phyloP scores from a whole-genome alignment of 2,329 filamentous ascomycete genomes.

The Hypoxylon sp. region DNA sequence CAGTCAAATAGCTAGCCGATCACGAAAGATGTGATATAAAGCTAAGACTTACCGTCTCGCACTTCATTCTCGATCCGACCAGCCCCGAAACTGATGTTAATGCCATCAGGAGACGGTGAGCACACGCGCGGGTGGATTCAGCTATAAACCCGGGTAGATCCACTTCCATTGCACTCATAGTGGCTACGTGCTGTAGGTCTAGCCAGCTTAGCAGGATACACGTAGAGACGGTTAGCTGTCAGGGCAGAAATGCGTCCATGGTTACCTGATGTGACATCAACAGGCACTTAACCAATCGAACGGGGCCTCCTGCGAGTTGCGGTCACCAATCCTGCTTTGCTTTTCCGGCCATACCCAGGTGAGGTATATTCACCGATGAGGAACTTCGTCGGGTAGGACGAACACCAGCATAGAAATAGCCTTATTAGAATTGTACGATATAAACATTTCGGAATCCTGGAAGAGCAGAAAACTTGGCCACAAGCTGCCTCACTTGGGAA shows the following conservation, averaged over 20 bases:
- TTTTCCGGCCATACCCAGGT: background rate
- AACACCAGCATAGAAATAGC: background rate
- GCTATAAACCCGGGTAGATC: slow-evolving; percentile 13
- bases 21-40: background rate
- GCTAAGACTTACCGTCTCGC: slow-evolving; percentile 10
- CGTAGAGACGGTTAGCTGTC: slow-evolving; percentile 18
- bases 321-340: background rate
- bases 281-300: background rate
- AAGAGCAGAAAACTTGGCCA: slow-evolving; percentile 2
- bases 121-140: slow-evolving; percentile 11
- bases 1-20: background rate
- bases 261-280: slow-evolving; percentile 27
- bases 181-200: background rate
- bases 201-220: slow-evolving; percentile 13
- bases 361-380: background rate
- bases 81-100: slow-evolving; percentile 16
- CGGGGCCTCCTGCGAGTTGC: background rate
- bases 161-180: background rate
- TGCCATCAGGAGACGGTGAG: slow-evolving; percentile 27
- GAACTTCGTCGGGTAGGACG: background rate
- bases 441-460: background rate
- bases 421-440: background rate
- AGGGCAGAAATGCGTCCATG: slow-evolving; percentile 2
- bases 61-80: slow-evolving; percentile 3
- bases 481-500: background rate